Evolutionary conservation across 176 grass and related monocot species (phyloP).

Genomic region (Puya raimondii): DNA sequence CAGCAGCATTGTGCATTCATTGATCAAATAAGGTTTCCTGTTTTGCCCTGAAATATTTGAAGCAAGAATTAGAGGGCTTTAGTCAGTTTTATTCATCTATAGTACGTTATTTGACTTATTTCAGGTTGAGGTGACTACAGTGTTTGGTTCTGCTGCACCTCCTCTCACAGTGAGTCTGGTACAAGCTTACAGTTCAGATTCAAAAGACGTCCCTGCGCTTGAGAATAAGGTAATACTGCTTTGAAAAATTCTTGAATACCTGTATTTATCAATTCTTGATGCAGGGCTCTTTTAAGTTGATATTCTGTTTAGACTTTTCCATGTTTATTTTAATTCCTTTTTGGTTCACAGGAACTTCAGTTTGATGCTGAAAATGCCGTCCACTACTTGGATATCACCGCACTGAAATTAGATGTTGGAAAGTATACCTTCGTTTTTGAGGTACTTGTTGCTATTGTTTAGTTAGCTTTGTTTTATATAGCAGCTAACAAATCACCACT

Average conservation of each 20-base stretch:
- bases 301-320: too few relatives aligned
- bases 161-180: constrained; percentile 61
- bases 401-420: constrained; percentile 85
- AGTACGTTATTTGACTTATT: constrained; percentile 3
- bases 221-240: constrained; percentile 24
- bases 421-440: constrained; percentile 85
- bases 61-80: neutral
- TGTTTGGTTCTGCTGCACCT: constrained; percentile 81
- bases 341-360: constrained; percentile 62
- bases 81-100: neutral
- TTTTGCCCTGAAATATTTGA: too few relatives aligned
- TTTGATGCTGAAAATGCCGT: constrained; percentile 65
- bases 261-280: neutral
- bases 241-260: neutral
- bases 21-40: too few relatives aligned
- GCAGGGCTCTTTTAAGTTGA: neutral
- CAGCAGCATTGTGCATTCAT: too few relatives aligned
- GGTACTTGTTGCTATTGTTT: constrained; percentile 35
- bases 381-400: constrained; percentile 76
- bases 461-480: constrained; percentile 4
- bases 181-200: constrained; percentile 51
- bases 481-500: constrained; percentile 2
- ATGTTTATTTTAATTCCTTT: constrained; percentile 4
- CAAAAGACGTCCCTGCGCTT: constrained; percentile 39
- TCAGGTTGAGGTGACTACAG: constrained; percentile 95